Evolutionary conservation across 1,284 basidiomycete genomes (phyloP), one percentile per base, ranked within the genome.

Genomic region (Marasmius tenuissimus): DNA sequence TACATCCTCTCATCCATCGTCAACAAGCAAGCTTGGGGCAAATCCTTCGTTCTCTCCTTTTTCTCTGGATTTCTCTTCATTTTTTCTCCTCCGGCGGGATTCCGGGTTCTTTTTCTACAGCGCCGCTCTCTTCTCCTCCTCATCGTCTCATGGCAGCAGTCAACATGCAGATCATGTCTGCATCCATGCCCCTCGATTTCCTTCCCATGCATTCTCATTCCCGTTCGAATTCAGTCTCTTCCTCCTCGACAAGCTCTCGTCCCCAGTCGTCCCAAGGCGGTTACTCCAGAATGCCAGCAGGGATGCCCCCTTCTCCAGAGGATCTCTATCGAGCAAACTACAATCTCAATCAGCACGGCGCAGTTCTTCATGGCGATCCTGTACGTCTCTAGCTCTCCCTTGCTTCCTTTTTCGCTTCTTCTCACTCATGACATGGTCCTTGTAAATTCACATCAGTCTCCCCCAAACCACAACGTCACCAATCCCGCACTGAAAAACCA

Each of bases 141-240:
- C 71, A 57, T 67, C 70, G 67, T 63, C 71, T 65, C 66, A 89
- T 90, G 88, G 83, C 88, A 74, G 84, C 88, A 71, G 84, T 89
- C 74, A 89, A 88, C 76, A 81, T 89, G 67, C 88, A 90, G 73
- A 79, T 86, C 75, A 86, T 89, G 81, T 79, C 85, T 65, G 76
- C 83, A 65, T 82, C 78, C 74, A 77, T 86, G 69, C 81, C 87
- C 65, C 83, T 90, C 76, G 88, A 91, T 73, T 90, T 89, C 74
- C 76, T 89, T 59, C 85, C 85, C 55, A 74, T 81, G 62, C 83
- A 81, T 65, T 80, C 82, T 64, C 89, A 90, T 73, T 91, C 91
- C 45, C 85, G 90, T 72, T 91, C 91, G 53, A 85, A 82, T 73
- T 93, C 91, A 22, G 83, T 89, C 71, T 89, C 89, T 51, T 91